Evolutionary conservation across 768 basidiomycete genomes (phyloP), one percentile per base, ranked within the genome.

Genomic region (Collybia sp.): DNA sequence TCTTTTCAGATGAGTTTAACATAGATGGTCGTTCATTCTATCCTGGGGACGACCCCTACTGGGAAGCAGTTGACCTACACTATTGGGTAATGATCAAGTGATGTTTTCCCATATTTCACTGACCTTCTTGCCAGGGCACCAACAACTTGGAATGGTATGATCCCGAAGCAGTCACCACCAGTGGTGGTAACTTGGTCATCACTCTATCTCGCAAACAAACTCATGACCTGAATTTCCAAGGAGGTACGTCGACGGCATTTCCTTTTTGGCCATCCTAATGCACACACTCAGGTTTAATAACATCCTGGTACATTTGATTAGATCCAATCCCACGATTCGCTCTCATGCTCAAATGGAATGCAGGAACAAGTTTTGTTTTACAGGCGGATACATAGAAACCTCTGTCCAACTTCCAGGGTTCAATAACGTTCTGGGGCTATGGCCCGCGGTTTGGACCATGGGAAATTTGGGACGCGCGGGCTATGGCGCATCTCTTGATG

Each of bases 291-390:
- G 81, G 72, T 3, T 57, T 75, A 54, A 40, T 75, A 34, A 59
- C 68, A n/a, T 64, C 71, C 16, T 75, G 73, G 72, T 71, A 35
- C 31, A 59, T 36, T 43, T 32, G 25, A 25, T 25, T 8, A 25
- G 25, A 25, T 25, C 8, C 25, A 25, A 25, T 25, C 8, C 8
- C 4, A 25, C 25, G 8, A 8, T 25, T 25, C 25, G 8, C 25
- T 25, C 25, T 25, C 25, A 25, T 25, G 25, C n/a, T 25, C 25
- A 25, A 25, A 25, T 25, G 25, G 25, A 25, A 25, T 25, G 8
- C 48, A 80, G 80, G 87, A 93, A 93, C 64, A 91, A 93, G 64
- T 85, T 95, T 50, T 94, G 88, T 62, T 93, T 92, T 64, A 88
- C 87, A 12, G 88, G 86, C 18, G 90, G 91, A 18, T 79, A 84